phyloP scores from a whole-genome alignment of 768 basidiomycete genomes.

The Tricholoma furcatifolium region DNA sequence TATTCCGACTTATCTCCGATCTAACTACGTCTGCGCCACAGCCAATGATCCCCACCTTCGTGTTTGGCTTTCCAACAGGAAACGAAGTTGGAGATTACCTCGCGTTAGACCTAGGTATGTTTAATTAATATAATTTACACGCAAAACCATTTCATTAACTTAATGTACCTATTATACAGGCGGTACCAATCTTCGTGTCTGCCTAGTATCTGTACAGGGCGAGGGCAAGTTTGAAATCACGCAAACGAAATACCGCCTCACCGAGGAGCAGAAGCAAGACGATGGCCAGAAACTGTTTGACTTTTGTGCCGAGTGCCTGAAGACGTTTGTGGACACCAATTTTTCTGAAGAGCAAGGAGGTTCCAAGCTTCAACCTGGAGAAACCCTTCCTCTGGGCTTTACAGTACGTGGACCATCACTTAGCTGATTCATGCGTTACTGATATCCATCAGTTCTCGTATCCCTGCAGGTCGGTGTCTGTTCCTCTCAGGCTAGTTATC shows the following conservation, averaged over 20 bases:
- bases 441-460: constrained; percentile 77
- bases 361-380: constrained; percentile 47
- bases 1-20: background rate
- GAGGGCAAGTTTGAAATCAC: constrained; percentile 97
- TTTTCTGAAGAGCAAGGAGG: constrained; percentile 48
- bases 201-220: constrained; percentile 90
- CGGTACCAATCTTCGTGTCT: constrained; percentile 98
- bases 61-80: constrained; percentile 94
- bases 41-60: constrained; percentile 97
- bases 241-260: constrained; percentile 94
- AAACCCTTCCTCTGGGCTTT: constrained; percentile 82
- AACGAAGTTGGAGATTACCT: constrained; percentile 88
- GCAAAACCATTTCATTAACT: background rate
- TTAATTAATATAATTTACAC: constrained; percentile 1
- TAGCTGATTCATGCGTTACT: constrained; percentile 57
- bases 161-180: constrained; percentile 38
- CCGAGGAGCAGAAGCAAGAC: constrained; percentile 97
- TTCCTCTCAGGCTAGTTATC: too few relatives aligned
- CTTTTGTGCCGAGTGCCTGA: constrained; percentile 94
- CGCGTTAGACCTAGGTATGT: constrained; percentile 82
- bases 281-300: constrained; percentile 96
- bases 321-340: constrained; percentile 82
- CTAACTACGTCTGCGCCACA: constrained; percentile 26
- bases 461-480: background rate
- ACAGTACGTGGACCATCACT: constrained; percentile 55